These are phyloP conservation scores for Neofusicoccum sp. DNA, from an alignment of 2,329 filamentous ascomycete genomes.

Conservation along the genomic window DNA sequence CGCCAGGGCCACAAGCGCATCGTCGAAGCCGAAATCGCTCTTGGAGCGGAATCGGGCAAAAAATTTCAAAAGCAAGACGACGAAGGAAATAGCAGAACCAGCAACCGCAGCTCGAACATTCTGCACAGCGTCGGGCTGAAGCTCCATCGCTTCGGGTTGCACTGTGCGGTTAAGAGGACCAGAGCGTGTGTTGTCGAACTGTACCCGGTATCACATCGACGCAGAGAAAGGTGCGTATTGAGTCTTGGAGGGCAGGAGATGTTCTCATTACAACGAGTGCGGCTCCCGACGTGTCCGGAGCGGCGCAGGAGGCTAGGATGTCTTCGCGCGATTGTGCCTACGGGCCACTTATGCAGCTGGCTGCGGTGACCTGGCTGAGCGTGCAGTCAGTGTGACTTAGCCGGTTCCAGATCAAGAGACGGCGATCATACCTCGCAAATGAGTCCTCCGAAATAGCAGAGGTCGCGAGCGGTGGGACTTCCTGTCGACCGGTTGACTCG, in stretches of 20 bases:
- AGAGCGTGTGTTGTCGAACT: not conserved
- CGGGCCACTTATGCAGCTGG: not conserved
- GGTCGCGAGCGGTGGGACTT: not conserved
- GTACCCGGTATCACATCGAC: not conserved
- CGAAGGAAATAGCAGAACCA: not conserved
- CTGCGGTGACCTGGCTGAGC: not conserved
- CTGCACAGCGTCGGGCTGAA: constrained; percentile 6
- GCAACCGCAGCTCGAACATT: not conserved
- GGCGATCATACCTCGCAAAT: not conserved
- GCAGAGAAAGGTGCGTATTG: not conserved
- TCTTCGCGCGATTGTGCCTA: not conserved
- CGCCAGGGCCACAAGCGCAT: constrained; percentile 2
- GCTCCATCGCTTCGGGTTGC: not conserved
- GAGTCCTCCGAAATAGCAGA: not conserved
- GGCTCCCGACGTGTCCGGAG: not conserved
- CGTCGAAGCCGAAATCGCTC: constrained; percentile 1
- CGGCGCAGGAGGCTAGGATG: not conserved
- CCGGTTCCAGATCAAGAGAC: not conserved
- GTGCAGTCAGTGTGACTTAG: not conserved
- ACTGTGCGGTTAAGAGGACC: constrained; percentile 4
- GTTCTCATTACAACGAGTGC: not conserved
- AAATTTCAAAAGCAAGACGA: not conserved
- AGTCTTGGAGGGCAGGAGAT: not conserved
- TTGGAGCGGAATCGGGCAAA: constrained; percentile 1
- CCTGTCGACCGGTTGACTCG: not conserved